Evolutionary conservation across 2,329 filamentous ascomycete genomes (phyloP).

Genomic region (Knufia fluminis): DNA sequence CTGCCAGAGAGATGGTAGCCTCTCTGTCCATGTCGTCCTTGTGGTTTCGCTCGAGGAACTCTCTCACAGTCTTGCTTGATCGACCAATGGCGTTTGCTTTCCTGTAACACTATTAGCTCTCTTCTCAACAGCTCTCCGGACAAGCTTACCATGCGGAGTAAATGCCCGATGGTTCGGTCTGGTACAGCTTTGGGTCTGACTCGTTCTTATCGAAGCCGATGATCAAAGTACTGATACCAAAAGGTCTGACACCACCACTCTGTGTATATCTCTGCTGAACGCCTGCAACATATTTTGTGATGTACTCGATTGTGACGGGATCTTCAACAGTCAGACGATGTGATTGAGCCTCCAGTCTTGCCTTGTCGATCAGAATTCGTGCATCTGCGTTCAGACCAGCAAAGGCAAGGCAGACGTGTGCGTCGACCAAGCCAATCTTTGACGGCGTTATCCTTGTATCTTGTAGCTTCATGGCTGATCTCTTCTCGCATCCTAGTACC

Average conservation of each 20-base stretch:
- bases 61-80: slow-evolving; percentile 96
- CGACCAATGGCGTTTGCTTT: slow-evolving; percentile 98
- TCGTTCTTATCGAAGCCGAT: slow-evolving; percentile 97
- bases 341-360: slow-evolving; percentile 90
- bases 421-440: slow-evolving; percentile 94
- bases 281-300: slow-evolving; percentile 95
- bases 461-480: slow-evolving; percentile 98
- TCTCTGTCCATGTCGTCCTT: slow-evolving; percentile 96
- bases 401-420: slow-evolving; percentile 93
- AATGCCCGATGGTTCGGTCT: slow-evolving; percentile 98
- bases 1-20: slow-evolving; percentile 89
- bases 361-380: slow-evolving; percentile 96
- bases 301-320: slow-evolving; percentile 96
- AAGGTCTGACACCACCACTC: slow-evolving; percentile 95
- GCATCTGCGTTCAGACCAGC: slow-evolving; percentile 96
- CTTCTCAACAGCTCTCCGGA: background rate
- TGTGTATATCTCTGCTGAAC: slow-evolving; percentile 99
- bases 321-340: slow-evolving; percentile 96
- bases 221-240: slow-evolving; percentile 94
- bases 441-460: slow-evolving; percentile 98
- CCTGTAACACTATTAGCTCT: slow-evolving; percentile 44
- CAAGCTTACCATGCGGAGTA: slow-evolving; percentile 85
- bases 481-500: slow-evolving; percentile 95
- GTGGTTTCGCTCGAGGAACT: slow-evolving; percentile 98
- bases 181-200: slow-evolving; percentile 80